Conservation (phyloP, 2,329 filamentous ascomycete genomes). For the Ambrosiella cleistominuta region DNA sequence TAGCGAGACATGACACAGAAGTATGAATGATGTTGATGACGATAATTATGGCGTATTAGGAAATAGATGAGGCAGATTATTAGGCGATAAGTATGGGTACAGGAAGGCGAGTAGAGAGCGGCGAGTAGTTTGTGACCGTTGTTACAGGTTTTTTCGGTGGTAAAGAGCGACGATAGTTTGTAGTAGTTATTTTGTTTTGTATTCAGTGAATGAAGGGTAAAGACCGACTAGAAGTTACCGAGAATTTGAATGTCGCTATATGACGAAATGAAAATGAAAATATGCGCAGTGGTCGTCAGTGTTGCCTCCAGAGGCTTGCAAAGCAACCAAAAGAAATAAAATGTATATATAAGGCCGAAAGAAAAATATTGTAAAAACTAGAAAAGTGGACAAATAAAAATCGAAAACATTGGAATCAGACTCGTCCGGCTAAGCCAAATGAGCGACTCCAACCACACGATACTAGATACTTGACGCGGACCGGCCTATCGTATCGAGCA, state of each 20-base stretch:
- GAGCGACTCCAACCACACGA: neutral
- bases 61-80: neutral
- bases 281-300: neutral
- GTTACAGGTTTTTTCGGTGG: neutral
- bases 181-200: neutral
- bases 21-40: neutral
- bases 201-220: neutral
- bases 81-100: neutral
- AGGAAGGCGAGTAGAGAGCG: neutral
- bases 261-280: neutral
- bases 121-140: no score
- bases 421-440: neutral
- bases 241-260: neutral
- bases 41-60: neutral
- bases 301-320: slow-evolving; percentile 1
- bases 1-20: neutral
- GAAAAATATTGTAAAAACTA: slow-evolving; percentile 11
- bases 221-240: neutral
- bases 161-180: neutral
- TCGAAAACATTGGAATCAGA: neutral
- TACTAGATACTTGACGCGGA: slow-evolving; percentile 1
- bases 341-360: slow-evolving; percentile 1
- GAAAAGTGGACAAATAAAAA: slow-evolving; percentile 12
- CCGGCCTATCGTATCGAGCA: slow-evolving; percentile 1
- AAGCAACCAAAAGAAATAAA: neutral